A percentile compares a stretch with the other conserved stretches of the same genome.
phyloP scores from a whole-genome alignment of 2,329 filamentous ascomycete genomes.

The Colletotrichum tropicicola region DNA sequence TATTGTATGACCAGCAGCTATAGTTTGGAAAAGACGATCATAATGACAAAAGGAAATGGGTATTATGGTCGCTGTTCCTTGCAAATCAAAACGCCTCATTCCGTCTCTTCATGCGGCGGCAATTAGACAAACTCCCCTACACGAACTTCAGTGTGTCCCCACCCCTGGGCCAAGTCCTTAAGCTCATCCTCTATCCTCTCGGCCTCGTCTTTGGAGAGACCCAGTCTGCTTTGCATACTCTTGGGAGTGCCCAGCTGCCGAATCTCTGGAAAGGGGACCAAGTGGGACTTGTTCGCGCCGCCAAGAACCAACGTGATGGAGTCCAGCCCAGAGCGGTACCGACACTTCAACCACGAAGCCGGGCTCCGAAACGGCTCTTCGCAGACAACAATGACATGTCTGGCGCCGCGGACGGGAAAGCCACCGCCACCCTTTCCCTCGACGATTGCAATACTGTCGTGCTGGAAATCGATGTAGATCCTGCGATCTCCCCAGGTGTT shows the following conservation, averaged over 20 bases:
- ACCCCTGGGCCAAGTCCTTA: slow-evolving; percentile 12
- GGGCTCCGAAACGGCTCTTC: slow-evolving; percentile 25
- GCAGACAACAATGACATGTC: slow-evolving; percentile 20
- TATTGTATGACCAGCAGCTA: neutral
- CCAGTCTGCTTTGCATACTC: neutral
- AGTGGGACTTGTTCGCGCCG: neutral
- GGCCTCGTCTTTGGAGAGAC: slow-evolving; percentile 7
- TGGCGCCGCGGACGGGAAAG: slow-evolving; percentile 23
- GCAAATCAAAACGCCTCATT: neutral
- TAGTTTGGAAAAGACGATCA: neutral
- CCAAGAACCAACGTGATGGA: slow-evolving; percentile 18
- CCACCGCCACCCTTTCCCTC: slow-evolving; percentile 27
- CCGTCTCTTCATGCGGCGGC: too few relatives aligned
- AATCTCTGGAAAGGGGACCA: slow-evolving; percentile 11
- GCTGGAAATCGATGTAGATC: slow-evolving; percentile 19
- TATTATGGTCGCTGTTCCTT: slow-evolving; percentile 16
- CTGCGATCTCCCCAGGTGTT: slow-evolving; percentile 28
- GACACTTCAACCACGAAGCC: slow-evolving; percentile 21
- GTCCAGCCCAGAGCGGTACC: slow-evolving; percentile 19
- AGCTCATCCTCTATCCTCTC: slow-evolving; percentile 21
- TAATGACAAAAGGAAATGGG: slow-evolving; percentile 4
- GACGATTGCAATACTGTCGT: slow-evolving; percentile 17
- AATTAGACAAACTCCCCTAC: slow-evolving; percentile 18
- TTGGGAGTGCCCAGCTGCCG: slow-evolving; percentile 3
- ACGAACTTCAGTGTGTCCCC: slow-evolving; percentile 16